Base-by-base conservation (phyloP, 345 rosid genomes). In the Triadica sebifera region DNA sequence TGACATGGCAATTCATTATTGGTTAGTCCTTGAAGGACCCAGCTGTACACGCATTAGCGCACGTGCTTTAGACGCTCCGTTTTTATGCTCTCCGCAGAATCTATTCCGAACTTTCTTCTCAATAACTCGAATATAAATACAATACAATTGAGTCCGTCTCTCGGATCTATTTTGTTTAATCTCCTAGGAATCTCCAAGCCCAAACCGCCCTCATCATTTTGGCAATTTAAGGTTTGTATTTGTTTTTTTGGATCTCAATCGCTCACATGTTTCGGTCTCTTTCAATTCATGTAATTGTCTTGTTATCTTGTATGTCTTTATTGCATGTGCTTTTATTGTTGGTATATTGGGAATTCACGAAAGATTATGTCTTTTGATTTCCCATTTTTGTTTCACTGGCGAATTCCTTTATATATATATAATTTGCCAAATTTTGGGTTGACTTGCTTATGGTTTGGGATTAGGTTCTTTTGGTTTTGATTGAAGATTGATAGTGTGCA, bases 181-280 rank as follows among this genome's bases (percentile, higher is more conserved):
- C 55, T 66, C 56, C 1, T 20, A 25, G 71, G 45, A 67, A 50
- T 67, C 58, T 50, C 58, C 8, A 29, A 52, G 4, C 12, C 10
- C 39, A 50, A 16, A 9, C 25, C 25, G 55, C 19, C 47, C 0
- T n/a, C 24, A 34, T 45, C 39, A 65, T 25, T 43, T 7, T n/a
- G 11, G 3, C 13, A 3, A 24, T 45, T 22, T 45, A 65, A 67
- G 70, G 70, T 67, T 67, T 69, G 60, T 67, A 7, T 6, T 43
- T 43, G 8, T 43, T 65, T 65, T n/a, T 29, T 45, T 20, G 69
- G 69, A 65, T 65, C 69, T 65, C 52, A 43, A 43, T 43, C 29
- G 20, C 19, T 11, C 22, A 43, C 4, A 20, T 43, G 49, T n/a
- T 65, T 9, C 17, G 16, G 16, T 52, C 5, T 11, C 16, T 39